Evolutionary conservation across 164 flowering plant genomes (phyloP), one percentile per base, ranked within the genome.

Genomic region (Magnolia changhungtana): DNA sequence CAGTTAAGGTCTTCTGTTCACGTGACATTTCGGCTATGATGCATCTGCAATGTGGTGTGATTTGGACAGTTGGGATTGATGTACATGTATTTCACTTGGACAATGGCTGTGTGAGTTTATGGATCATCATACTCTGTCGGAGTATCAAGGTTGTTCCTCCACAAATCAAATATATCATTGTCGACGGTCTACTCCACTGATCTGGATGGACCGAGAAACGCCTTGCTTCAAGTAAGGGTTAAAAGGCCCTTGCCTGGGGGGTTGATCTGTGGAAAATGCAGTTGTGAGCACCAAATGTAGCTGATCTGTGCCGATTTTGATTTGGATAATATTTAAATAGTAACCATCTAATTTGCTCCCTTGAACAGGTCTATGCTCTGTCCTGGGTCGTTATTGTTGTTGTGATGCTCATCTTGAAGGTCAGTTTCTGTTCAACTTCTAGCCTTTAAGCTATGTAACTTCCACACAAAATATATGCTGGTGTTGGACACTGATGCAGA

Each of bases 331-430:
- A 55, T 55, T 11, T 16, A 55, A 55, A 55, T 14, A 16, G 45
- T 9, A 11, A 11, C 61, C 6, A 27, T 18, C 23, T 59, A 19
- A 63, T 63, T 74, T 74, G 68, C n/a, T 50, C 21, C 37, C 6
- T 29, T 75, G 73, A 81, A 72, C 89, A 94, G 99, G 93, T 92
- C 14, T 96, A 96, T 83, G 97, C 87, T 72, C 84, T 94, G 71
- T 96, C 99, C 6, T 96, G 99, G 99, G 85, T 94, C 27, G 98
- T 96, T 72, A 94, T 96, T 79, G 92, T 87, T 63, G 97, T 92
- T 50, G 90, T 83, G 49, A 86, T 94, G 88, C 65, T 96, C 77
- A 87, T 94, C 79, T 83, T 94, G 76, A 96, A 96, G 99, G 99
- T 95, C 66, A 64, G 88, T 78, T 37, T 29, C 19, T 73, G 5